phyloP scores from a whole-genome alignment of 306 rosid genomes.

The Glycine latifolia region DNA sequence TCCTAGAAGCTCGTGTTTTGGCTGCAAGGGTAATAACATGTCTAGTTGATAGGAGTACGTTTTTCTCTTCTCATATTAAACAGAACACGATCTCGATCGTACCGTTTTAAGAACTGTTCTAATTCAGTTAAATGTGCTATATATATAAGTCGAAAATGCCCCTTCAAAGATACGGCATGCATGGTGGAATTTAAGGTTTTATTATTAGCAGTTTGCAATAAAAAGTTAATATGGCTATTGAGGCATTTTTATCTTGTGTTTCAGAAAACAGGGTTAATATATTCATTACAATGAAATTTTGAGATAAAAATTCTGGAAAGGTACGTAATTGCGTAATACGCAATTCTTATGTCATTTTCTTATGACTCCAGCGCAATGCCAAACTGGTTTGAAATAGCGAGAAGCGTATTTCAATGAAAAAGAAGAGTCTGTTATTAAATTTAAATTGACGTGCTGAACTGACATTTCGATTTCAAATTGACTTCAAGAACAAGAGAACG shows the following conservation, averaged over 20 bases:
- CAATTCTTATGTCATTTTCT: slow-evolving; percentile 27
- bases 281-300: not conserved
- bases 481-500: not conserved
- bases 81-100: slow-evolving; percentile 10
- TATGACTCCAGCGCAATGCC: not conserved
- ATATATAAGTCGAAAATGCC: not conserved
- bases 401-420: not conserved
- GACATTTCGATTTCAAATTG: not conserved
- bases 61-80: slow-evolving; percentile 19
- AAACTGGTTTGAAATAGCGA: not conserved
- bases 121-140: not conserved
- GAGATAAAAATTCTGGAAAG: not conserved
- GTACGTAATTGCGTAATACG: not conserved
- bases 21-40: slow-evolving; percentile 42
- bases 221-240: not conserved
- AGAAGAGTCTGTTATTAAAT: not conserved
- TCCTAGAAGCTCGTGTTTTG: slow-evolving; percentile 41
- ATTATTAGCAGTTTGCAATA: not conserved
- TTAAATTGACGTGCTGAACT: not conserved
- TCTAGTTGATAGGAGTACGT: slow-evolving; percentile 40
- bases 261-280: not conserved
- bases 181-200: slow-evolving; percentile 4
- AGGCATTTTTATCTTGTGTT: not conserved
- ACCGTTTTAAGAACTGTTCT: slow-evolving; percentile 28
- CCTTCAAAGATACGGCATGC: not conserved